phyloP scores from a whole-genome alignment of 345 rosid species.

The Aegle marmelos region DNA sequence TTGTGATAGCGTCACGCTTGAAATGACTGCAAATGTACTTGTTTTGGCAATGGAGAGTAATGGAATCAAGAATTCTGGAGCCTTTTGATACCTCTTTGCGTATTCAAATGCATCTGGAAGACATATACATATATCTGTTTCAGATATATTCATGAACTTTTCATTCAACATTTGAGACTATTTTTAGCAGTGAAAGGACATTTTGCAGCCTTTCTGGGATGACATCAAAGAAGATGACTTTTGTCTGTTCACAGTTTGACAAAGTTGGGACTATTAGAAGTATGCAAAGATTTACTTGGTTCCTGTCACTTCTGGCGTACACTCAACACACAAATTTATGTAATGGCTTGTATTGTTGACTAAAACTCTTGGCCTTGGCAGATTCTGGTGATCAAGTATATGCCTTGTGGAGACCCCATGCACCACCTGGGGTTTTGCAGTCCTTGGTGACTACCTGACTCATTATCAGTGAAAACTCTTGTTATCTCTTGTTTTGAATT shows the following conservation, averaged over 20 bases:
- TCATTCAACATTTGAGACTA: constrained; percentile 90
- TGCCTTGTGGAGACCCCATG: constrained; percentile 91
- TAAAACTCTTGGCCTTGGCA: constrained; percentile 35
- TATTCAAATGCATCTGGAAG: constrained; percentile 89
- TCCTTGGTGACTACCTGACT: constrained; percentile 92
- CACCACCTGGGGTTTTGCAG: constrained; percentile 95
- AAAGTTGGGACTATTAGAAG: constrained; percentile 80
- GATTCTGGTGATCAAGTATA: constrained; percentile 64
- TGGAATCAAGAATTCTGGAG: constrained; percentile 90
- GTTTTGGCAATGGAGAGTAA: constrained; percentile 96
- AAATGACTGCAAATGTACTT: constrained; percentile 73
- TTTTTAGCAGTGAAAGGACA: constrained; percentile 94
- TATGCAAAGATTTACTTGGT: constrained; percentile 30
- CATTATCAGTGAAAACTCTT: constrained; percentile 55
- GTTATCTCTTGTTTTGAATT: constrained; percentile 10
- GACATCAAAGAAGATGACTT: constrained; percentile 82
- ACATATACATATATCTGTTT: constrained; percentile 72
- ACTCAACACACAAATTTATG: not conserved
- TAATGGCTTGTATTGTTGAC: constrained; percentile 20
- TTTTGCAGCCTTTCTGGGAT: constrained; percentile 80
- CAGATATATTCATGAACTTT: constrained; percentile 90
- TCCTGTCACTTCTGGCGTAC: not conserved
- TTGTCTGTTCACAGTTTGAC: constrained; percentile 85
- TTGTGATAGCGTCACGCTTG: constrained; percentile 63
- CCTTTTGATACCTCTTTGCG: constrained; percentile 81